Evolutionary conservation across 176 grass and related monocot species (phyloP).

Genomic region (Oryza coarctata): DNA sequence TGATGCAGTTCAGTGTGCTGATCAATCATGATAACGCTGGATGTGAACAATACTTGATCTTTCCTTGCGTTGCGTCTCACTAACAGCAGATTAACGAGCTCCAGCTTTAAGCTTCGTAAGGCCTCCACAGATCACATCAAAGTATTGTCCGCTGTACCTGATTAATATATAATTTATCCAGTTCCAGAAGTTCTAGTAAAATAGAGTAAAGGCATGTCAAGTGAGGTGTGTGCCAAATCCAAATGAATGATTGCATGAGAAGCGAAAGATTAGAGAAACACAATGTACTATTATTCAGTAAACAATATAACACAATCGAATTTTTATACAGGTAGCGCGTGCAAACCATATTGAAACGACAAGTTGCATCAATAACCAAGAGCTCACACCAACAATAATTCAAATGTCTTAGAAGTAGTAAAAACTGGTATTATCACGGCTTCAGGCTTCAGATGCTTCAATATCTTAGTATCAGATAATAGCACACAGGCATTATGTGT

Average conservation of each 20-base stretch:
- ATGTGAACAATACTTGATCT: not conserved
- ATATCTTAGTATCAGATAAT: not conserved
- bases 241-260: not conserved
- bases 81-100: not conserved
- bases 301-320: not conserved
- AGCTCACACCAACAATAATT: not conserved
- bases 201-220: too few relatives aligned
- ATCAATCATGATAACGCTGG: not conserved
- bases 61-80: too few relatives aligned
- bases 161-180: not conserved
- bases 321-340: conserved; percentile 3
- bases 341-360: conserved; percentile 24
- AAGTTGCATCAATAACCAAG: conserved; percentile 39
- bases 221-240: too few relatives aligned
- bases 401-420: not conserved
- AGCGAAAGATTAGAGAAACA: not conserved
- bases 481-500: not conserved
- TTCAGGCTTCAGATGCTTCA: conserved; percentile 26
- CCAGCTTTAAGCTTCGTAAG: too few relatives aligned
- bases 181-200: not conserved
- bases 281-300: conserved; percentile 18
- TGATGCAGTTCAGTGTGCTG: not conserved
- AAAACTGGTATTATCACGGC: not conserved
- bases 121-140: too few relatives aligned
- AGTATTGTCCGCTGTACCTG: too few relatives aligned